These are phyloP conservation scores for Saturnispora ahearnii DNA, from an alignment of 805 yeast species.

Conservation along the genomic window DNA sequence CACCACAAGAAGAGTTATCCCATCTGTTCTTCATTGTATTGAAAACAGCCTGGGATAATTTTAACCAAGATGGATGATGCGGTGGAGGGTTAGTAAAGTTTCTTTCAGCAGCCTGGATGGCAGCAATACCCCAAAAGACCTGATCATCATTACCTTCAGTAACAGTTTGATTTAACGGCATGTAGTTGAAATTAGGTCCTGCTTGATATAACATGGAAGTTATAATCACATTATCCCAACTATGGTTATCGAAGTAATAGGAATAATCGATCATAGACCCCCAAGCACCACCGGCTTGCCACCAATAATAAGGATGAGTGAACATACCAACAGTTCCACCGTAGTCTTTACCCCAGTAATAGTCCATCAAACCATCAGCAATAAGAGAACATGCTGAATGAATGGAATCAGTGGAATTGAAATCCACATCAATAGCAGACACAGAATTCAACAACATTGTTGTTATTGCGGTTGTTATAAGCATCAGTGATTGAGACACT, in stretches of 20 bases:
- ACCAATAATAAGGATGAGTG: slow-evolving; percentile 89
- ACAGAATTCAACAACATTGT: neutral
- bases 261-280: slow-evolving; percentile 78
- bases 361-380: slow-evolving; percentile 56
- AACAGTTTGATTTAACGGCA: slow-evolving; percentile 80
- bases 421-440: slow-evolving; percentile 25
- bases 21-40: slow-evolving; percentile 86
- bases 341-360: slow-evolving; percentile 50
- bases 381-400: slow-evolving; percentile 42
- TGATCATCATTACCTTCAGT: slow-evolving; percentile 98
- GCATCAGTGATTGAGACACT: neutral
- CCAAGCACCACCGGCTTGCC: slow-evolving; percentile 98
- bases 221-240: slow-evolving; percentile 50
- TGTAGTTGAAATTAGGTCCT: slow-evolving; percentile 65
- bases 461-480: neutral
- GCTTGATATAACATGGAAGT: slow-evolving; percentile 64
- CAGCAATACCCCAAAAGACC: slow-evolving; percentile 93
- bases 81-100: slow-evolving; percentile 65
- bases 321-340: slow-evolving; percentile 89
- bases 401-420: slow-evolving; percentile 37
- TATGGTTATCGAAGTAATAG: slow-evolving; percentile 57
- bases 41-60: slow-evolving; percentile 80
- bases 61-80: slow-evolving; percentile 66
- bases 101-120: slow-evolving; percentile 85
- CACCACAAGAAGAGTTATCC: slow-evolving; percentile 67